Base-by-base conservation (phyloP, 2,329 filamentous ascomycete genomes). In the Fusarium brevicatenulatum region DNA sequence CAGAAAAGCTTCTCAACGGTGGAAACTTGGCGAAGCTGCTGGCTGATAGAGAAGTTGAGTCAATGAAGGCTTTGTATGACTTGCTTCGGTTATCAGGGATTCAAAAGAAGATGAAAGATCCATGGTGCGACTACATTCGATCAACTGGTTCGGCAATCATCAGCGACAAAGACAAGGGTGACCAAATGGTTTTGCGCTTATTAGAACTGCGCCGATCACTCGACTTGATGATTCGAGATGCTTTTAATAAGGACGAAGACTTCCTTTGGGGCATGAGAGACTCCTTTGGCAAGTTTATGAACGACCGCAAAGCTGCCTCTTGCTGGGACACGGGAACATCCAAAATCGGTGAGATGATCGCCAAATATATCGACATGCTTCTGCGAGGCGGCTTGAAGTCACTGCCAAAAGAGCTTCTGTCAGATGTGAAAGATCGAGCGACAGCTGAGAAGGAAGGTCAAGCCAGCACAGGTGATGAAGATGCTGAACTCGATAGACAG, bases 341-440 rank as follows among this genome's bases (percentile, higher is more conserved):
- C 23, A 98, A 97, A 85, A 94, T 97, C 19, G 96, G 95, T 55
- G 96, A 99, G 84, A 97, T 98, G 95, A 97, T 98, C 76, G 97
- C 96, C 36, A 98, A 98, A 82, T 95, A 98, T 77, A 93, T 99
- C 70, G 96, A 99, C 82, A 88, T 93, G 84, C 86, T 99, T 25
- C 88, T 99, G 37, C 91, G 95, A 62, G 94, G 94, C 55, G 97
- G 96, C 3, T 87, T 95, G 52, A 98, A 97, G 81, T 92, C 92
- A 1, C 88, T 97, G 13, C 94, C 93, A 2, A 87, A 90, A 49
- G 88, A 90, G 28, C 85, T 95, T 13, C 85, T 91, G 4, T 89
- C 91, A 2, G 90, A 92, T 74, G 81, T 82, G 43, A 89, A 88
- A 70, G 90, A 91, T 76, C 84, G 88, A 8, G 84, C 84, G 10